Percentiles rank a stretch among this genome's conserved stretches.
Conservation (phyloP, 163 green algal genomes). For the Scenedesmus sp. region DNA sequence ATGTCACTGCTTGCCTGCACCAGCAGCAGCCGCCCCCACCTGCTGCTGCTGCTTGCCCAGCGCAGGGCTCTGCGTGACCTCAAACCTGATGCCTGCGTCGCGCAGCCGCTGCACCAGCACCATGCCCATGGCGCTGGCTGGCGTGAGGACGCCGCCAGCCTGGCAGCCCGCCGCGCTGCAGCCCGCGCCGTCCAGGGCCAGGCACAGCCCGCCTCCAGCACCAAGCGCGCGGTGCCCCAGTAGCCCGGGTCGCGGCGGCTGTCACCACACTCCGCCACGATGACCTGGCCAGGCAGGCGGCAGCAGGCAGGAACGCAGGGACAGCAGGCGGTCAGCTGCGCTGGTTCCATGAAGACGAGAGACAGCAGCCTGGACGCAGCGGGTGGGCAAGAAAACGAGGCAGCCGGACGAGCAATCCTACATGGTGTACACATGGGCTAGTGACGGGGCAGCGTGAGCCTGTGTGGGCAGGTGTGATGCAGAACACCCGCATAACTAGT, state of each 20-base stretch:
- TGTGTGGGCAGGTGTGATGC: no score
- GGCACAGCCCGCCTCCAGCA: constrained; percentile 86
- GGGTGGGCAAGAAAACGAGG: no score
- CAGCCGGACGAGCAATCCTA: no score
- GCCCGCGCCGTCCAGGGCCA: constrained; percentile 74
- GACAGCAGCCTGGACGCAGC: no score
- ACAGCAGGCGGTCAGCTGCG: no score
- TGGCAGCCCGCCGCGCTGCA: constrained; percentile 44
- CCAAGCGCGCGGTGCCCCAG: constrained; percentile 81
- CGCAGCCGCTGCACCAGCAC: constrained; percentile 80
- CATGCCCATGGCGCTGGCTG: constrained; percentile 81
- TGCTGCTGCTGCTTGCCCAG: background rate
- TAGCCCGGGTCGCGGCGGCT: constrained; percentile 66
- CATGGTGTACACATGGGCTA: no score
- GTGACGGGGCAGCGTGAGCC: no score
- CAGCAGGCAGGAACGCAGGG: background rate
- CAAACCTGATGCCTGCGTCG: constrained; percentile 72
- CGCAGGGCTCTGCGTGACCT: constrained; percentile 50
- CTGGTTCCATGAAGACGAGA: no score
- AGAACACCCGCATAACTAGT: no score
- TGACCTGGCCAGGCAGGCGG: constrained; percentile 26
- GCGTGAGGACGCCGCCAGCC: constrained; percentile 79
- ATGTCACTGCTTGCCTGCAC: background rate
- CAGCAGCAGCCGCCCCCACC: background rate
- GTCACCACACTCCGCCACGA: constrained; percentile 29